Conservation (phyloP, 2,329 filamentous ascomycete species). For the Dothiorella sarmentorum region DNA sequence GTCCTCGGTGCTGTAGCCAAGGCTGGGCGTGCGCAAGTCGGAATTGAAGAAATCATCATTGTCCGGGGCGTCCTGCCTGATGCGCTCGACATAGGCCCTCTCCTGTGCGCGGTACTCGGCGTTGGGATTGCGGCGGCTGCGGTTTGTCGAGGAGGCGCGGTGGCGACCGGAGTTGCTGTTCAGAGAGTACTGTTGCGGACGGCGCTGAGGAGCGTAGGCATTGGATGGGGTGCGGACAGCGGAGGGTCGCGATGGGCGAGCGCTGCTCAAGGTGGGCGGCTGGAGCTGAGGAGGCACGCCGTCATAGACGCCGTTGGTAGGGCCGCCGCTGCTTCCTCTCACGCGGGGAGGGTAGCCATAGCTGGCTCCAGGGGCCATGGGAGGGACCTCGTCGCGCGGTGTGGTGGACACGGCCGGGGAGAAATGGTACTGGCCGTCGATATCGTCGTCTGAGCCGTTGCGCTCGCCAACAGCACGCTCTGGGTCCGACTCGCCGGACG, state of each 20-base stretch:
- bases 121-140: constrained; percentile 60
- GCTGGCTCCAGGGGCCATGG: constrained; percentile 27
- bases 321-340: constrained; percentile 23
- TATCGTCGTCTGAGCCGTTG: constrained; percentile 40
- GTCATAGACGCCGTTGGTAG: constrained; percentile 27
- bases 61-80: constrained; percentile 69
- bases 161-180: constrained; percentile 46
- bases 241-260: constrained; percentile 35
- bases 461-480: constrained; percentile 48
- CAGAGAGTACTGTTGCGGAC: constrained; percentile 47
- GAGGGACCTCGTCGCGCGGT: constrained; percentile 33
- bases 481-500: constrained; percentile 45
- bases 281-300: constrained; percentile 25
- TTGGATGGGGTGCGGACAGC: constrained; percentile 48
- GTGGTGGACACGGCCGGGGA: constrained; percentile 35
- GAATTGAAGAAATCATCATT: constrained; percentile 66
- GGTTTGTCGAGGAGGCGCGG: constrained; percentile 56
- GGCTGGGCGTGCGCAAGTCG: constrained; percentile 65
- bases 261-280: constrained; percentile 24
- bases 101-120: constrained; percentile 80
- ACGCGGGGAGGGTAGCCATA: constrained; percentile 30
- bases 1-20: constrained; percentile 62
- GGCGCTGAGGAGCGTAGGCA: constrained; percentile 48
- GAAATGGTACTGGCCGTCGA: constrained; percentile 37
- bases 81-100: constrained; percentile 88